Evolutionary conservation across 192 early-diverging fungal genomes (phyloP).

Genomic region (Linnemannia zychae): DNA sequence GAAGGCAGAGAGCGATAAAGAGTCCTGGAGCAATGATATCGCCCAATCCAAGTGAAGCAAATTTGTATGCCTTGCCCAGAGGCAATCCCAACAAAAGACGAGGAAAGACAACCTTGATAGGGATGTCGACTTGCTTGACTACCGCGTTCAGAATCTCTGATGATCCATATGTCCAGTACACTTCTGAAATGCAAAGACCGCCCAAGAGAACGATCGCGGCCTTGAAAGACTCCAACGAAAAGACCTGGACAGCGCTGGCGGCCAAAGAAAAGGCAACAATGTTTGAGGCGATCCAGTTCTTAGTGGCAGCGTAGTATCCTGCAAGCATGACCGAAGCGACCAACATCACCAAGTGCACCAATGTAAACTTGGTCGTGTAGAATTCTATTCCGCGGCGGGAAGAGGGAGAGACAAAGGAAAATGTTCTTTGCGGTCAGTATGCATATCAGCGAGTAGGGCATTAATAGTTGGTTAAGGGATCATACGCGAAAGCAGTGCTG

Average conservation of each 20-base stretch:
- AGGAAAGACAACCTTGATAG: constrained; percentile 94
- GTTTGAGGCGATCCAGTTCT: constrained; percentile 94
- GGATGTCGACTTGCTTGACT: constrained; percentile 90
- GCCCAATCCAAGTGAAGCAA: constrained; percentile 93
- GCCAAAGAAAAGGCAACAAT: constrained; percentile 88
- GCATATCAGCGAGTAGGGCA: not conserved
- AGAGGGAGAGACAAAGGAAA: not conserved
- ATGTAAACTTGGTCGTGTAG: constrained; percentile 68
- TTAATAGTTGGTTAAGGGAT: not conserved
- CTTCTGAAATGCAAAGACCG: constrained; percentile 92
- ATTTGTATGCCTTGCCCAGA: constrained; percentile 61
- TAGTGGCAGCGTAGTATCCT: constrained; percentile 81
- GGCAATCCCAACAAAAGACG: constrained; percentile 71
- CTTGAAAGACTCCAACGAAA: constrained; percentile 94
- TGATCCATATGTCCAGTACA: constrained; percentile 96
- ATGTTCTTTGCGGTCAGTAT: constrained; percentile 12
- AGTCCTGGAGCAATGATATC: constrained; percentile 97
- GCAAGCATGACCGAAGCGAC: constrained; percentile 71
- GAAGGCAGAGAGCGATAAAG: constrained; percentile 90
- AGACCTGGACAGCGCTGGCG: constrained; percentile 81
- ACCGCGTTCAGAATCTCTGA: constrained; percentile 95
- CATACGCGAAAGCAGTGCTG: not conserved
- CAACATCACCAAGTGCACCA: constrained; percentile 74
- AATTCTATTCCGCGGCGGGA: constrained; percentile 58
- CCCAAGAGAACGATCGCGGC: constrained; percentile 90